These are phyloP conservation scores for Mycosphaerella sp. DNA, from an alignment of 2,329 filamentous ascomycete species.

Conservation along the genomic window DNA sequence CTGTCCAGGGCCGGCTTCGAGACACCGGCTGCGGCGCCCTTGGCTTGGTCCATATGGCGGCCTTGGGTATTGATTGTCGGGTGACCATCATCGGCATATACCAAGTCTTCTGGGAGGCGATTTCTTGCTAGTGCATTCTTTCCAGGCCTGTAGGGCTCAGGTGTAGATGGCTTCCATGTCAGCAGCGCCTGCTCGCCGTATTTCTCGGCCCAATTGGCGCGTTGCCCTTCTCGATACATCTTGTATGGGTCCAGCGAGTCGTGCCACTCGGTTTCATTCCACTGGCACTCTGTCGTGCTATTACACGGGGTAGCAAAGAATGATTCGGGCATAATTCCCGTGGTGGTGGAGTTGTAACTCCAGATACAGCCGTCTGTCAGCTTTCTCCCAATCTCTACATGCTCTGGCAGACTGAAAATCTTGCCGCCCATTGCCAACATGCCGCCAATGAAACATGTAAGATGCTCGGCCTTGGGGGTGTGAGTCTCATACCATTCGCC, in stretches of 20 bases:
- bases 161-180: slow-evolving; percentile 4
- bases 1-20: background rate
- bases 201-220: slow-evolving; percentile 14
- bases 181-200: slow-evolving; percentile 16
- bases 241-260: slow-evolving; percentile 35
- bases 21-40: background rate
- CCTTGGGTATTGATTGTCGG: background rate
- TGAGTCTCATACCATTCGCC: slow-evolving; percentile 33
- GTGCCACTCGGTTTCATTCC: slow-evolving; percentile 41
- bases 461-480: slow-evolving; percentile 44
- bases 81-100: slow-evolving; percentile 2
- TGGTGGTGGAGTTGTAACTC: slow-evolving; percentile 45
- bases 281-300: slow-evolving; percentile 36
- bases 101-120: background rate
- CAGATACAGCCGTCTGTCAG: slow-evolving; percentile 52
- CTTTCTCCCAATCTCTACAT: slow-evolving; percentile 45
- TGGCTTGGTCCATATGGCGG: background rate
- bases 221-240: slow-evolving; percentile 21
- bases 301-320: slow-evolving; percentile 42
- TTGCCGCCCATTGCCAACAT: slow-evolving; percentile 50
- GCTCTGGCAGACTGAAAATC: slow-evolving; percentile 45
- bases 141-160: background rate
- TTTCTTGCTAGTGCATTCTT: background rate
- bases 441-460: slow-evolving; percentile 50
- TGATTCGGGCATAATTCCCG: slow-evolving; percentile 51